These are phyloP conservation scores for Penicillium alfredii DNA, from an alignment of 495 filamentous ascomycete species.

Conservation along the genomic window DNA sequence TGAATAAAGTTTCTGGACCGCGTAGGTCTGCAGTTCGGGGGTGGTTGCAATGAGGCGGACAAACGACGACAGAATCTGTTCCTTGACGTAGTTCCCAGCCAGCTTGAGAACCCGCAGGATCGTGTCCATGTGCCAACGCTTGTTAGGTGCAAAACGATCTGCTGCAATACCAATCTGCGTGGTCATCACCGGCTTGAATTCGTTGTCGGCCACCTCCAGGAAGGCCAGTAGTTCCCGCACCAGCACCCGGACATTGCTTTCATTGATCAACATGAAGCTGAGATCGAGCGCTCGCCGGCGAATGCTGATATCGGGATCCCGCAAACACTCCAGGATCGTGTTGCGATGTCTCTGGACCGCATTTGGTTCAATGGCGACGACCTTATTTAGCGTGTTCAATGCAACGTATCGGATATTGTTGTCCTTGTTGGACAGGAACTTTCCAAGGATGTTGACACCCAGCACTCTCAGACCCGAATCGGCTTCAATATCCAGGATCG, in stretches of 20 bases:
- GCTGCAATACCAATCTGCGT: slow-evolving; percentile 95
- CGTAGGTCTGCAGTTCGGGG: slow-evolving; percentile 91
- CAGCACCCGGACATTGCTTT: slow-evolving; percentile 86
- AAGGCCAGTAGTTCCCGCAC: slow-evolving; percentile 91
- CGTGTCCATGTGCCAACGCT: slow-evolving; percentile 97
- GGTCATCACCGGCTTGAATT: slow-evolving; percentile 97
- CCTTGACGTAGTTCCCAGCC: slow-evolving; percentile 94
- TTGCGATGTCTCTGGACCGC: slow-evolving; percentile 95
- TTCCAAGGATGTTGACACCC: slow-evolving; percentile 96
- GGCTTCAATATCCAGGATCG: slow-evolving; percentile 96
- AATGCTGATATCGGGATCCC: slow-evolving; percentile 99
- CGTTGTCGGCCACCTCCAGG: slow-evolving; percentile 92
- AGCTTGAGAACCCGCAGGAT: slow-evolving; percentile 92
- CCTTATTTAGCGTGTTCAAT: slow-evolving; percentile 94
- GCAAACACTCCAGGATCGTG: slow-evolving; percentile 91
- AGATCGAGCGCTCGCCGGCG: slow-evolving; percentile 88
- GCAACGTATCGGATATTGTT: slow-evolving; percentile 99
- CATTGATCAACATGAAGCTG: slow-evolving; percentile 97
- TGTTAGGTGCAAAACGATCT: slow-evolving; percentile 91
- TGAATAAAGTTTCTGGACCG: slow-evolving; percentile 87
- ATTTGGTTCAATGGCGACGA: slow-evolving; percentile 95
- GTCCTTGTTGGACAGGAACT: slow-evolving; percentile 94
- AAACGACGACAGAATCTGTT: slow-evolving; percentile 95
- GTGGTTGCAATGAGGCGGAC: slow-evolving; percentile 92
- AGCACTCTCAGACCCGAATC: slow-evolving; percentile 89